A percentile compares a stretch with the other conserved stretches of the same genome.
These are phyloP conservation scores for Arthrobotrys megalospora DNA, from an alignment of 2,329 filamentous ascomycete genomes.

Conservation along the genomic window DNA sequence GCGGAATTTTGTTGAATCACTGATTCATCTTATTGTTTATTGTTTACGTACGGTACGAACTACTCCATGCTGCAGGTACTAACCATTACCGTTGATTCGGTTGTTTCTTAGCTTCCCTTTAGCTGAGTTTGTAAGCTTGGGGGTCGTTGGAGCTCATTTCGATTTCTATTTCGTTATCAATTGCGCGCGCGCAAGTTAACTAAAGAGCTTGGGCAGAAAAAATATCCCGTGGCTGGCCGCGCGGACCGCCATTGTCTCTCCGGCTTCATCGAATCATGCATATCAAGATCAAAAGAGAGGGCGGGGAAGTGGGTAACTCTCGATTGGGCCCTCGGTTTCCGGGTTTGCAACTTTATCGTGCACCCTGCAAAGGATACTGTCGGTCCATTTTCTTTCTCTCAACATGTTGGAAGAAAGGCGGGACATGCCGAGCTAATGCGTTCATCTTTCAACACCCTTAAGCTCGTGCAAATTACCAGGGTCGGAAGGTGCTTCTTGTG, in stretches of 20 bases:
- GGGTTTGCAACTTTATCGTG: neutral
- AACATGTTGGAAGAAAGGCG: slow-evolving; percentile 40
- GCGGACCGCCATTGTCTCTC: slow-evolving; percentile 35
- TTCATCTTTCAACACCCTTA: neutral
- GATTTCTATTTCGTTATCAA: slow-evolving; percentile 24
- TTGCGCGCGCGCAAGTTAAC: slow-evolving; percentile 2
- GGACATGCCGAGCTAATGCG: slow-evolving; percentile 24
- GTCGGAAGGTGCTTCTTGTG: slow-evolving; percentile 33
- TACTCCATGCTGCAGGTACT: slow-evolving; percentile 32
- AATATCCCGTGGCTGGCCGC: slow-evolving; percentile 40
- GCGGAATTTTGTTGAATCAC: slow-evolving; percentile 48
- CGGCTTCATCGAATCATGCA: neutral
- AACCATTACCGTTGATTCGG: slow-evolving; percentile 13
- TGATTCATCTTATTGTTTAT: slow-evolving; percentile 12
- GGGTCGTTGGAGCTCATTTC: slow-evolving; percentile 32
- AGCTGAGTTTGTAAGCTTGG: slow-evolving; percentile 12
- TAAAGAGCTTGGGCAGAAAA: neutral
- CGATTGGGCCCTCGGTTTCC: slow-evolving; percentile 10
- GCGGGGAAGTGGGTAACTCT: slow-evolving; percentile 34
- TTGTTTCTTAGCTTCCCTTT: slow-evolving; percentile 17
- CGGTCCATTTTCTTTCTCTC: slow-evolving; percentile 29
- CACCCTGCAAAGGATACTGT: slow-evolving; percentile 27
- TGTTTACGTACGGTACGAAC: slow-evolving; percentile 11
- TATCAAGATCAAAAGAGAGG: slow-evolving; percentile 8
- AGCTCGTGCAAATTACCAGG: slow-evolving; percentile 18